These are phyloP conservation scores for Candida golubevii DNA, from an alignment of 805 yeast species.

Conservation along the genomic window DNA sequence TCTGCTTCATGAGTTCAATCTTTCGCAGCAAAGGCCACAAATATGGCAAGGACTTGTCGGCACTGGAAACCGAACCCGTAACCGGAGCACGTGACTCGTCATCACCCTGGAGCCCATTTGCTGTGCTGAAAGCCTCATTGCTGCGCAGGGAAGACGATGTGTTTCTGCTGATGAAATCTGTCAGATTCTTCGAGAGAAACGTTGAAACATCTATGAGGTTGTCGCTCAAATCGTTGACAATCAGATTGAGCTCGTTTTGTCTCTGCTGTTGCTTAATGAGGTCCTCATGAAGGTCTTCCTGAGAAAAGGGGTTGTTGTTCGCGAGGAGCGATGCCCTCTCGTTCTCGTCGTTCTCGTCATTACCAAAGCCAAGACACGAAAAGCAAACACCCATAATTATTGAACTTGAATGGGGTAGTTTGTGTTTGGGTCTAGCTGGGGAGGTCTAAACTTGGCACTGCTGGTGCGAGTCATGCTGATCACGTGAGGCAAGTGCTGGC, in stretches of 20 bases:
- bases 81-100: conserved; percentile 3
- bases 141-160: conserved; percentile 5
- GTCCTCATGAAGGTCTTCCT: conserved; percentile 33
- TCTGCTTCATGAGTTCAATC: conserved; percentile 19
- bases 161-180: conserved; percentile 2
- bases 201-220: conserved; percentile 36
- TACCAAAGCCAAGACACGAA: conserved; percentile 38
- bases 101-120: conserved; percentile 5
- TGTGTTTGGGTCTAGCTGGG: neutral
- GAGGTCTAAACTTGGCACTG: too few relatives aligned
- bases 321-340: conserved; percentile 37
- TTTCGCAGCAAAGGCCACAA: conserved; percentile 24
- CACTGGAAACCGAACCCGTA: conserved; percentile 1
- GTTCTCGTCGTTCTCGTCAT: conserved; percentile 33
- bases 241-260: conserved; percentile 43
- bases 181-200: conserved; percentile 18
- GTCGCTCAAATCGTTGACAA: conserved; percentile 40
- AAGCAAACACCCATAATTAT: conserved; percentile 44
- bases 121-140: conserved; percentile 7
- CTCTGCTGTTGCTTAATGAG: conserved; percentile 39
- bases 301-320: conserved; percentile 24
- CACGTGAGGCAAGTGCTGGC: too few relatives aligned
- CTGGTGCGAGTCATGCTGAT: too few relatives aligned
- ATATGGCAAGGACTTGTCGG: conserved; percentile 21
- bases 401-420: too few relatives aligned